phyloP scores from a whole-genome alignment of 371 early-diverging fungal genomes.

The Mucor racemosus region DNA sequence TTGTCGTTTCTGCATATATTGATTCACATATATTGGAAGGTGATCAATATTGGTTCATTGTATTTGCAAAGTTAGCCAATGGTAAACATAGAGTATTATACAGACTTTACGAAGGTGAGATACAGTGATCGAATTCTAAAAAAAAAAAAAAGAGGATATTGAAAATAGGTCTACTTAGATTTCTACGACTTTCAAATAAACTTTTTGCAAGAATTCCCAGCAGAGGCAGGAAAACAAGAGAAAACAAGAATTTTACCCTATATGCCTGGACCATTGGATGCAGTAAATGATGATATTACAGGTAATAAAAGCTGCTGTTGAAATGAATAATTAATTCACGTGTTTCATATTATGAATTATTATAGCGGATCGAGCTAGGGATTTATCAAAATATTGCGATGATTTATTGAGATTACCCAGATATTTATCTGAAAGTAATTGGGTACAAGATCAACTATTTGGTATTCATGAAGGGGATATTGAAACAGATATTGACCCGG shows the following conservation, averaged over 20 bases:
- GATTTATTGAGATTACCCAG: constrained; percentile 66
- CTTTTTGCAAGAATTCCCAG: constrained; percentile 75
- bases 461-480: constrained; percentile 71
- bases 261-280: constrained; percentile 72
- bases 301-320: constrained; percentile 26
- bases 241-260: constrained; percentile 74
- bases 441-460: constrained; percentile 67
- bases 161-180: constrained; percentile 41
- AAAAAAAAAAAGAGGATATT: not conserved
- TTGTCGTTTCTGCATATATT: constrained; percentile 55
- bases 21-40: constrained; percentile 50
- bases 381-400: constrained; percentile 74
- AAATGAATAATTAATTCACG: constrained; percentile 8
- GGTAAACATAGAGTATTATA: constrained; percentile 63
- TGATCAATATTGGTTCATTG: constrained; percentile 73
- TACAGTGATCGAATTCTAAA: too few relatives aligned
- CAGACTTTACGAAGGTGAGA: constrained; percentile 66
- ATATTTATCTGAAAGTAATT: constrained; percentile 58
- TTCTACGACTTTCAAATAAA: constrained; percentile 82
- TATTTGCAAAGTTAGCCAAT: constrained; percentile 63
- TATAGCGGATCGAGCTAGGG: constrained; percentile 58
- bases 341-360: constrained; percentile 5
- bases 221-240: constrained; percentile 73
- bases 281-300: constrained; percentile 62
- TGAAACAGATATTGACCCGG: constrained; percentile 58